A percentile compares a stretch with the other conserved stretches of the same genome.
Evolutionary conservation across 1,284 basidiomycete species (phyloP).

Genomic region (Naganishia sp.): DNA sequence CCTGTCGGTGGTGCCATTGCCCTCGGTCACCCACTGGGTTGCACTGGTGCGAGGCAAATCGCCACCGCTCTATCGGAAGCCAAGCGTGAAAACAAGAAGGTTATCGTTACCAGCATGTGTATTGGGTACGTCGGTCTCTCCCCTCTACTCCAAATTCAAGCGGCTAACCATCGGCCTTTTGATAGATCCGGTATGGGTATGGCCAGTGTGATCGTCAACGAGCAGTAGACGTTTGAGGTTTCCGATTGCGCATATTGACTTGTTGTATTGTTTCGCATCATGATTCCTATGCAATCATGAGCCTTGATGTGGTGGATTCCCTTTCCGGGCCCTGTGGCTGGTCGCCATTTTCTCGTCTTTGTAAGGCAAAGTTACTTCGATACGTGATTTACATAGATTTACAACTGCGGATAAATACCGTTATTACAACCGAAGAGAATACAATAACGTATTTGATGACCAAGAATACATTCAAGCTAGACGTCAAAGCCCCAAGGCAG

Average conservation of each 20-base stretch:
- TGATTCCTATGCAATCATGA: slow-evolving; percentile 22
- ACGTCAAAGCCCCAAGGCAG: too few relatives aligned
- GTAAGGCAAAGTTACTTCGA: too few relatives aligned
- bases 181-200: slow-evolving; percentile 40
- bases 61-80: slow-evolving; percentile 81
- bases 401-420: too few relatives aligned
- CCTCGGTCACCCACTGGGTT: slow-evolving; percentile 70
- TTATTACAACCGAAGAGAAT: too few relatives aligned
- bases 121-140: slow-evolving; percentile 69
- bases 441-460: too few relatives aligned
- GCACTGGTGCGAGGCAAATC: slow-evolving; percentile 83
- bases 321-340: not conserved
- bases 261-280: slow-evolving; percentile 22
- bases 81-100: slow-evolving; percentile 66
- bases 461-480: too few relatives aligned
- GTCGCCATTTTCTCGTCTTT: too few relatives aligned
- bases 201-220: slow-evolving; percentile 72
- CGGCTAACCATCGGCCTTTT: not conserved
- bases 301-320: not conserved
- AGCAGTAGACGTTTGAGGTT: slow-evolving; percentile 48
- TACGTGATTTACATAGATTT: too few relatives aligned
- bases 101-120: slow-evolving; percentile 88
- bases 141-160: slow-evolving; percentile 47
- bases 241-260: not conserved
- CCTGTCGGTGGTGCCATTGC: slow-evolving; percentile 82